Evolutionary conservation across 148 eudicot genomes (phyloP).

Genomic region (Oxyria digyna): DNA sequence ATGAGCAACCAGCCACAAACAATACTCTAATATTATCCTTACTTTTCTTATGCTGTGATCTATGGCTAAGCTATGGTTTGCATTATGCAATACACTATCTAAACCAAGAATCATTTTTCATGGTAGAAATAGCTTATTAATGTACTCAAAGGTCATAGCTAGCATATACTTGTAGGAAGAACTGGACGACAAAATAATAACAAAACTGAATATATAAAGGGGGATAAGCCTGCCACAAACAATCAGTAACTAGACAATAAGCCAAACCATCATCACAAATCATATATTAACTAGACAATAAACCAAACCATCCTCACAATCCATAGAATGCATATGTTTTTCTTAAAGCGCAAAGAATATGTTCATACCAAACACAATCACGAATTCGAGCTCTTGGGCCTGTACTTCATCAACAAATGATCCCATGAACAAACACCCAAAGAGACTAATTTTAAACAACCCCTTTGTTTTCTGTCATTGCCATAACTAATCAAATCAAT

Average conservation of each 20-base stretch:
- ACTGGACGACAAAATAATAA: background rate
- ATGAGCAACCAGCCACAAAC: background rate
- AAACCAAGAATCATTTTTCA: background rate
- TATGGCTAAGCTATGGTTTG: background rate
- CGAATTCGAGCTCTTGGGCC: background rate
- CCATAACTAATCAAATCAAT: slow-evolving; percentile 9
- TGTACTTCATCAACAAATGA: background rate
- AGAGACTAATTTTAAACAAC: background rate
- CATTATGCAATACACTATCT: background rate
- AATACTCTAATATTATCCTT: background rate
- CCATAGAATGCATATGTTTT: background rate
- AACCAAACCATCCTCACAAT: background rate
- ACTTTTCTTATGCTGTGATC: background rate
- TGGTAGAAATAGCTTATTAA: background rate
- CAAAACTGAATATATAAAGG: background rate
- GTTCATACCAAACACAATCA: slow-evolving; percentile 6
- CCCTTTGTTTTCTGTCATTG: slow-evolving; percentile 1
- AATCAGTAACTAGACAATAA: background rate
- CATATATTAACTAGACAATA: background rate
- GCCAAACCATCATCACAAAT: background rate
- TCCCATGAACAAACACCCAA: background rate
- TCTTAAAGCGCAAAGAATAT: background rate
- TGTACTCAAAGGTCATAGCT: background rate
- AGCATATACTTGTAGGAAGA: background rate
- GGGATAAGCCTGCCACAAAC: background rate